These are phyloP conservation scores for Candida dubliniensis DNA, from an alignment of 1,139 yeast genomes.

Conservation along the genomic window DNA sequence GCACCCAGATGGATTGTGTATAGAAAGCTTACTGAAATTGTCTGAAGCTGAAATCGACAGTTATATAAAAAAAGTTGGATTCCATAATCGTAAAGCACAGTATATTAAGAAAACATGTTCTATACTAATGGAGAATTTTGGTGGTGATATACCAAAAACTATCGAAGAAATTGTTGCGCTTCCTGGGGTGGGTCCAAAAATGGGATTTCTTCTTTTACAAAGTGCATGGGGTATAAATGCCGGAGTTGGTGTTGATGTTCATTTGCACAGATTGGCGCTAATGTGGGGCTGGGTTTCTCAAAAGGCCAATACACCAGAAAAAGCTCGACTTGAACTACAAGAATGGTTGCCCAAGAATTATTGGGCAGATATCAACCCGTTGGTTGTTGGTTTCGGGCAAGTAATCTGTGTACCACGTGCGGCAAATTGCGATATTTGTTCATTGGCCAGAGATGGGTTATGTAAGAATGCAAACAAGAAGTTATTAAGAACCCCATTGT, in stretches of 20 bases:
- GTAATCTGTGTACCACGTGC: slow-evolving; percentile 76
- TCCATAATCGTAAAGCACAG: slow-evolving; percentile 75
- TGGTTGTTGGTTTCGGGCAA: slow-evolving; percentile 92
- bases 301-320: slow-evolving; percentile 65
- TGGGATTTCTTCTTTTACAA: slow-evolving; percentile 83
- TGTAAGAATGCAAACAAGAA: slow-evolving; percentile 55
- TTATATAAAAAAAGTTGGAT: slow-evolving; percentile 80
- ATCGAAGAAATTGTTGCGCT: slow-evolving; percentile 63
- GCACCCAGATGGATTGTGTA: slow-evolving; percentile 28
- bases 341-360: slow-evolving; percentile 69
- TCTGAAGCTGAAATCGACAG: slow-evolving; percentile 60
- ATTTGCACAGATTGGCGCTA: slow-evolving; percentile 76
- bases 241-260: slow-evolving; percentile 96
- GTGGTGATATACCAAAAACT: slow-evolving; percentile 69
- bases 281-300: slow-evolving; percentile 79
- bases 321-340: slow-evolving; percentile 67
- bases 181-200: slow-evolving; percentile 96
- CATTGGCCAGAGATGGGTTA: slow-evolving; percentile 48
- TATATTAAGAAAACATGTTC: slow-evolving; percentile 65
- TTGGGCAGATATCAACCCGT: slow-evolving; percentile 86
- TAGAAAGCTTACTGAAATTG: slow-evolving; percentile 40
- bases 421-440: slow-evolving; percentile 73
- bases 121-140: slow-evolving; percentile 49
- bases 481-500: slow-evolving; percentile 30
- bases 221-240: slow-evolving; percentile 73